Evolutionary conservation across 2,329 filamentous ascomycete species (phyloP), one percentile per base, ranked within the genome.

Genomic region (Teratosphaeria zuluensis): DNA sequence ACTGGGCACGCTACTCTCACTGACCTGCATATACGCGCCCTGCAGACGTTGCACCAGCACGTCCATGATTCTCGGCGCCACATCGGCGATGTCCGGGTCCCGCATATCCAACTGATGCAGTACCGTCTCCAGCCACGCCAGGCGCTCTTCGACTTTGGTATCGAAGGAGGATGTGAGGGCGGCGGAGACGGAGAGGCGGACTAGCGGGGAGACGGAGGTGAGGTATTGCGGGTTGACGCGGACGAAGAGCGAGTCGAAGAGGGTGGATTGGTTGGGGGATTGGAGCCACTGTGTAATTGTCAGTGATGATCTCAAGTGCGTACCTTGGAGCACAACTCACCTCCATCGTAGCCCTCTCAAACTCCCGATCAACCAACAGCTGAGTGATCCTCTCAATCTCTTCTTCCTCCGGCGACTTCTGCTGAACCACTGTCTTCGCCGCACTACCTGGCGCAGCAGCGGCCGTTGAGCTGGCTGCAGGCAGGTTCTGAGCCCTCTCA

Each of bases 171-270:
- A 77, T 1, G 82, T 84, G 30, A 86, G 80, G n/a, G 84, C 83
- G 24, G 83, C 82, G 56, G 81, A 81, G 30, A 85, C 82, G 2
- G 83, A 85, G 51, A 87, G 77, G 28, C 78, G 76, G 38, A 86
- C 78, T 48, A 87, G 77, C 1, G 82, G 79, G 32, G 81, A 78
- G 19, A 86, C 76, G 46, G 76, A 74, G 19, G 73, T 73, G 28
- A 86, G 73, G 69, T 84, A 86, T 8, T 73, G 70, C 0, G 84
- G 83, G 60, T 81, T 80, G 64, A 81, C 76, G 57, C 77, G 78
- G 24, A 82, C 76, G 66, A 87, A 86, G 56, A 85, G 75, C 31
- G 78, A 76, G 69, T 85, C 82, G 67, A 86, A 87, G n/a, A 87
- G 74, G 53, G 81, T 78, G 16, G 77, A 75, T 63, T 84, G 81